Evolutionary conservation across 371 early-diverging fungal genomes (phyloP), one percentile per base, ranked within the genome.

Genomic region (Cladochytrium tenue): DNA sequence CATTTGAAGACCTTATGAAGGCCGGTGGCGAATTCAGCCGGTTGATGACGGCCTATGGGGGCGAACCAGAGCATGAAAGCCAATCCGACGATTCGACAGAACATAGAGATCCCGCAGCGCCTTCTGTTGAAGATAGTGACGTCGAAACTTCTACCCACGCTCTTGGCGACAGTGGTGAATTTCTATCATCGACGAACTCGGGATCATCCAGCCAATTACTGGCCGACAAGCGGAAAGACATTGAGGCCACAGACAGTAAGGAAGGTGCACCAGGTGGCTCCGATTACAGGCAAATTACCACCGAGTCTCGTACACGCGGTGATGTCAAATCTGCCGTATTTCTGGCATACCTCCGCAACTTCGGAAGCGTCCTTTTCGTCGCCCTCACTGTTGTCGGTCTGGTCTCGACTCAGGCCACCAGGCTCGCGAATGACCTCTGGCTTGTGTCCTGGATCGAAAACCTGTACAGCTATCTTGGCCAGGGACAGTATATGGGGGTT

Each of bases 1-100:
- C 75, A 3, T 88, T 83, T 66, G 75, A 67, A 15, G 78, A 79
- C 23, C 75, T 89, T 31, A 83, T 89, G 78, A 66, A 62, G 15
- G 27, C n/a, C n/a, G 55, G 66, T 15, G 67, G 68, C 27, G 85
- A 81, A 31, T 86, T 89, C 60, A 55, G 74, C 50, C 61, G 62
- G 0, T 43, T 82, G 53, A 80, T 85, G 79, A 67, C 69, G 27
- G 71, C 69, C 1, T 83, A 82, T 53, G 83, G 84, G 17, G 82
- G 79, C 32, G 68, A 60, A 77, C n/a, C 4, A 3, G 62, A 50
- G 23, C 25, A 13, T 20, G 43, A 58, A 2, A 34, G 25, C 13
- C 51, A 60, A n/a, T 57, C 65, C 15, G 66, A 65, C 10, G 59
- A 32, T 4, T 25, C 53, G 17, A 17, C 33, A 0, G 58, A 2